Conservation (phyloP, 805 yeast genomes). For the Wickerhamomyces ciferrii region DNA sequence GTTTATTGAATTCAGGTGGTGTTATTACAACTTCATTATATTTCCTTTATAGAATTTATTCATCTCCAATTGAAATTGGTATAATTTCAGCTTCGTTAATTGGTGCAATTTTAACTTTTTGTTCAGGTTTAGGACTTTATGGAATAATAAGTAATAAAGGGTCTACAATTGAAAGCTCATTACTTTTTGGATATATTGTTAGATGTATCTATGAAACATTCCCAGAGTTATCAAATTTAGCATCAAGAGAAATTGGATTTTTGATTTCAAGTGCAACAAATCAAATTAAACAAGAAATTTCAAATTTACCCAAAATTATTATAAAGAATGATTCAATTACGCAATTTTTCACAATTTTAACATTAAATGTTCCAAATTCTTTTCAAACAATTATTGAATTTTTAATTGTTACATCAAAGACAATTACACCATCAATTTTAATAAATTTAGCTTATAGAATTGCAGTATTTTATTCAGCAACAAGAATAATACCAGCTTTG, state of each 20-base stretch:
- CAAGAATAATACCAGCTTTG: conserved; percentile 84
- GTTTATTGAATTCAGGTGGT: conserved; percentile 67
- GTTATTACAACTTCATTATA: conserved; percentile 72
- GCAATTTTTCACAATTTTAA: conserved; percentile 14
- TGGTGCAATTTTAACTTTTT: conserved; percentile 78
- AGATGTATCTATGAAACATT: conserved; percentile 90
- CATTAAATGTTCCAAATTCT: conserved; percentile 20
- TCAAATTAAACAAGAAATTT: conserved; percentile 27
- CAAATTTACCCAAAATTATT: conserved; percentile 22
- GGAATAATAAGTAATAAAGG: conserved; percentile 85
- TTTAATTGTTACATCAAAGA: conserved; percentile 37
- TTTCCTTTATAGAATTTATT: conserved; percentile 79
- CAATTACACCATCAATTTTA: conserved; percentile 75
- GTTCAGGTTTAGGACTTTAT: conserved; percentile 67
- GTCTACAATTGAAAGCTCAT: conserved; percentile 83
- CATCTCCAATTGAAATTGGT: conserved; percentile 57
- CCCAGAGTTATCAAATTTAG: conserved; percentile 71
- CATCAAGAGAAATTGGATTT: conserved; percentile 36
- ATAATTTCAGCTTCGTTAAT: conserved; percentile 76
- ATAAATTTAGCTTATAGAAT: conserved; percentile 82
- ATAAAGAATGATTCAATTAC: conserved; percentile 17
- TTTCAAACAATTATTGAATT: conserved; percentile 33
- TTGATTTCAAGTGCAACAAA: conserved; percentile 28
- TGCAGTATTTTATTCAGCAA: conserved; percentile 84
- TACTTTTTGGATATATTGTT: conserved; percentile 85